Percentiles rank a stretch among this genome's conserved stretches.
Evolutionary conservation across 495 filamentous ascomycete genomes (phyloP).

Genomic region (Podospora pseudopauciseta): DNA sequence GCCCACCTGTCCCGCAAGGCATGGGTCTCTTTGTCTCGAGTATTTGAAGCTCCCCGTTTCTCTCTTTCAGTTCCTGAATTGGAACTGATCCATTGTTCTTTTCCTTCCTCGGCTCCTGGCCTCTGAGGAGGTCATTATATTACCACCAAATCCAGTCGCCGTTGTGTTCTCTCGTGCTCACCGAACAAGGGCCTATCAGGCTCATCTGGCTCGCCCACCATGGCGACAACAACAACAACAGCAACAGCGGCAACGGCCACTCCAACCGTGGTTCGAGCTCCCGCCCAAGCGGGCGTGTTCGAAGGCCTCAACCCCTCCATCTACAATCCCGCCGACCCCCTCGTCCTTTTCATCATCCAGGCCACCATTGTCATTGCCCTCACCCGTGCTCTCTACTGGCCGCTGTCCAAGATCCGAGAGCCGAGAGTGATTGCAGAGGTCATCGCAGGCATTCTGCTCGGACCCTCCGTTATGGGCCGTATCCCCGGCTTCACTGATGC

Average conservation of each 20-base stretch:
- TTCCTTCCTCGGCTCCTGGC: background rate
- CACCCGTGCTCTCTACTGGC: constrained; percentile 67
- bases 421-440: constrained; percentile 93
- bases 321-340: constrained; percentile 76
- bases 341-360: constrained; percentile 92
- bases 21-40: background rate
- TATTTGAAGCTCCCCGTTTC: background rate
- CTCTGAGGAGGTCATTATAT: background rate
- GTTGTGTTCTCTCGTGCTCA: background rate
- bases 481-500: constrained; percentile 70
- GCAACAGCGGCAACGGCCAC: constrained; percentile 11
- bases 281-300: constrained; percentile 23
- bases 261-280: constrained; percentile 6
- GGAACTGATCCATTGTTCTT: background rate
- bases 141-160: background rate
- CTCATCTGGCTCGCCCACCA: background rate
- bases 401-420: constrained; percentile 78
- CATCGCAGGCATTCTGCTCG: constrained; percentile 81
- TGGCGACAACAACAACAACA: constrained; percentile 4
- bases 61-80: background rate
- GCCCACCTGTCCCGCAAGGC: background rate
- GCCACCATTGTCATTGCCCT: constrained; percentile 81
- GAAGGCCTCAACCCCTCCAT: constrained; percentile 62
- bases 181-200: background rate
- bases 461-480: constrained; percentile 75